Evolutionary conservation across 371 early-diverging fungal species (phyloP).

Genomic region (Haplosporangium sp.): DNA sequence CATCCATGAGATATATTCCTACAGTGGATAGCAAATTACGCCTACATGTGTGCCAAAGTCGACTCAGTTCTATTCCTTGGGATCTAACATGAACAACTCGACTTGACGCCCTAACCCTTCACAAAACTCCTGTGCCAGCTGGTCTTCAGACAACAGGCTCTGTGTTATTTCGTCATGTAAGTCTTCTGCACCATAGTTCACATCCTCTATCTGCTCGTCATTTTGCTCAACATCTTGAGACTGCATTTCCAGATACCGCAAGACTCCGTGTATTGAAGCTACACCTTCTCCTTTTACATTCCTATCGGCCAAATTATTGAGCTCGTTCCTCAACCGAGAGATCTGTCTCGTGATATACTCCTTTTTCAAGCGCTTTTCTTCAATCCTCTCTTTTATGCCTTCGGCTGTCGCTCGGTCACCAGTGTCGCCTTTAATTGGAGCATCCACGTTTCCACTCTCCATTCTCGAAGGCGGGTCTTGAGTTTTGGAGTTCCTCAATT

Average conservation of each 20-base stretch:
- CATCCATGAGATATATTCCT: too few species aligned
- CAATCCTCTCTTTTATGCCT: not conserved
- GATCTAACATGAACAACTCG: slow-evolving; percentile 26
- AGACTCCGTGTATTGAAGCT: not conserved
- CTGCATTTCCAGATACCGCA: not conserved
- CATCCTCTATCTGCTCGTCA: not conserved
- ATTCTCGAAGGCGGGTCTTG: not conserved
- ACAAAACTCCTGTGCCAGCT: slow-evolving; percentile 46
- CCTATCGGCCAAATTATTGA: not conserved
- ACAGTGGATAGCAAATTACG: too few species aligned
- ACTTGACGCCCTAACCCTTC: slow-evolving; percentile 34
- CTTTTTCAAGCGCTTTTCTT: not conserved
- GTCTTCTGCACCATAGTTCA: not conserved
- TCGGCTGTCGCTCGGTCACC: not conserved
- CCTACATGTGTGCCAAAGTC: not conserved
- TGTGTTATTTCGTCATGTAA: not conserved
- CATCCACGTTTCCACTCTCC: not conserved
- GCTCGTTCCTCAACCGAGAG: slow-evolving; percentile 4
- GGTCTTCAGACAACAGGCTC: not conserved
- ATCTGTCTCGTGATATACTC: not conserved
- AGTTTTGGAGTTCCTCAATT: not conserved
- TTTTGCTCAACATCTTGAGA: not conserved
- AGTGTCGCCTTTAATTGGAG: not conserved
- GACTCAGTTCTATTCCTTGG: not conserved
- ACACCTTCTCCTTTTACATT: not conserved